These are phyloP conservation scores for Russula sp. DNA, from an alignment of 768 basidiomycete genomes.

Conservation along the genomic window DNA sequence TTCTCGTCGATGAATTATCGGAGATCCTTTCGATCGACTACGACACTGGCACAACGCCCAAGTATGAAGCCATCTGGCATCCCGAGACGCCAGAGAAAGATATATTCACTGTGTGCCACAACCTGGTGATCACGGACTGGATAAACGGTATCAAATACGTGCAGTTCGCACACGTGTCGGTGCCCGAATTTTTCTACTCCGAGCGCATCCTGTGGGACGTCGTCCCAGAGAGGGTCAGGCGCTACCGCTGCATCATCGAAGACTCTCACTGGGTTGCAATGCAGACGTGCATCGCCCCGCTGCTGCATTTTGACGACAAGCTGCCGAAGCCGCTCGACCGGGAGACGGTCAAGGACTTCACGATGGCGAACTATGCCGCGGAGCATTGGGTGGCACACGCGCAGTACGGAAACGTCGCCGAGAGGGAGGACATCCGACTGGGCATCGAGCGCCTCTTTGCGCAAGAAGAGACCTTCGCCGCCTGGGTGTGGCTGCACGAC, in stretches of 20 bases:
- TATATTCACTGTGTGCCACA: constrained; percentile 13
- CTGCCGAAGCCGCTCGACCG: background rate
- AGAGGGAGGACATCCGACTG: constrained; percentile 5
- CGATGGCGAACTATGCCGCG: constrained; percentile 11
- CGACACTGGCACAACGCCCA: constrained; percentile 12
- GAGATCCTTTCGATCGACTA: constrained; percentile 24
- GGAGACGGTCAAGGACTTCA: constrained; percentile 11
- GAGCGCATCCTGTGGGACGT: background rate
- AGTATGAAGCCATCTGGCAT: constrained; percentile 17
- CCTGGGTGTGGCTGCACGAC: constrained; percentile 14
- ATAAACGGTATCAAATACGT: constrained; percentile 1
- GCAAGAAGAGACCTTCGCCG: background rate
- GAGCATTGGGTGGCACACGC: constrained; percentile 6
- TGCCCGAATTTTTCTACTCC: constrained; percentile 7
- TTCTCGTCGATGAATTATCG: constrained; percentile 22
- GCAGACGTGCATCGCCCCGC: constrained; percentile 8
- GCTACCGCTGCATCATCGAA: constrained; percentile 1
- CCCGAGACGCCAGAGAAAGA: constrained; percentile 13
- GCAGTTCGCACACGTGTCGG: constrained; percentile 9
- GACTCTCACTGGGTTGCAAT: constrained; percentile 6
- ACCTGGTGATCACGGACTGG: background rate
- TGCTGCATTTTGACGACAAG: constrained; percentile 11
- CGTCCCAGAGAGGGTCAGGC: background rate
- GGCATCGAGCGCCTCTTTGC: constrained; percentile 14
- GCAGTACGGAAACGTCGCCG: background rate